A percentile compares a stretch with the other conserved stretches of the same genome.
Evolutionary conservation across 768 basidiomycete species (phyloP).

Genomic region (Ephemerocybe angulata): DNA sequence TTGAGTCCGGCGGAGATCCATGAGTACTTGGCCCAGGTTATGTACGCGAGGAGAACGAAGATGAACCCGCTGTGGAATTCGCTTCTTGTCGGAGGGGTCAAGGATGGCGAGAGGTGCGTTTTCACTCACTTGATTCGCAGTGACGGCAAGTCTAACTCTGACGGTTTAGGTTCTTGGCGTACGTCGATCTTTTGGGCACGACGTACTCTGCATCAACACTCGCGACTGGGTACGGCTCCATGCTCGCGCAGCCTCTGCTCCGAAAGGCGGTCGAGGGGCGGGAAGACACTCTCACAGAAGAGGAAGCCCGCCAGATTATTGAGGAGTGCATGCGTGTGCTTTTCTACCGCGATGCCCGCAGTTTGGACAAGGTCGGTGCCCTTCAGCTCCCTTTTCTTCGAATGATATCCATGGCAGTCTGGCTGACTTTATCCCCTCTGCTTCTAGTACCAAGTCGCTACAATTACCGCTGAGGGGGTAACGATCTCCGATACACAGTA

Average conservation of each 20-base stretch:
- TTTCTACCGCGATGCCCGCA: constrained; percentile 94
- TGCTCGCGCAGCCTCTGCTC: constrained; percentile 90
- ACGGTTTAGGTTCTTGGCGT: constrained; percentile 75
- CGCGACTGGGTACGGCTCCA: constrained; percentile 91
- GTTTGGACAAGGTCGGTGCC: constrained; percentile 84
- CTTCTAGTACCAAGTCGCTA: constrained; percentile 98
- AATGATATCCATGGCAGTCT: too few relatives aligned
- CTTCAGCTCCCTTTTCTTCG: neutral
- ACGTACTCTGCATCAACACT: constrained; percentile 92
- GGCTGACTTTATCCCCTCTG: too few relatives aligned
- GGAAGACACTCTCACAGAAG: constrained; percentile 70
- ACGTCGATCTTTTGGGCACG: constrained; percentile 93
- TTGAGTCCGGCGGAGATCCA: constrained; percentile 89
- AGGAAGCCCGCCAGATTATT: constrained; percentile 74
- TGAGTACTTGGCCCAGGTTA: constrained; percentile 83
- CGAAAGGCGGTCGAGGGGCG: constrained; percentile 86
- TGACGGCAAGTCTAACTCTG: neutral
- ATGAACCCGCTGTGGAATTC: constrained; percentile 96
- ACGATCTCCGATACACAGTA: constrained; percentile 74
- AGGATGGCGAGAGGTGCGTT: constrained; percentile 72
- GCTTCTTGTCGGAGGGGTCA: constrained; percentile 86
- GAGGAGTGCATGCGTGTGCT: constrained; percentile 88
- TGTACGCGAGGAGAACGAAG: constrained; percentile 87
- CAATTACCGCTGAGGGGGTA: constrained; percentile 72
- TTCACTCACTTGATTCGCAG: neutral